Evolutionary conservation across 257 asterid genomes (phyloP).

Genomic region (Gynochthodes officinalis): DNA sequence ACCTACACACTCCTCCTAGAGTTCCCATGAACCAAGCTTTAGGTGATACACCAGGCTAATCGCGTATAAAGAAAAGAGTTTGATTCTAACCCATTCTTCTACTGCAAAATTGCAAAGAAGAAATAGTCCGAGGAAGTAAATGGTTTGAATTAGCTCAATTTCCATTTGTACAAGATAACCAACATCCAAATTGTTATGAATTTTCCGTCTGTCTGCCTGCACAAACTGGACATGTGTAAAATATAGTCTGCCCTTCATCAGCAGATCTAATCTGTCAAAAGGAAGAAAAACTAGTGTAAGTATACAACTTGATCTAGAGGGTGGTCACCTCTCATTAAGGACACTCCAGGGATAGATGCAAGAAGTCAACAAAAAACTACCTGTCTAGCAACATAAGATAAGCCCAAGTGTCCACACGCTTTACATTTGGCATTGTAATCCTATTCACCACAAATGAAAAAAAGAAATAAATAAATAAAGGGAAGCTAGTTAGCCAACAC

Average conservation of each 20-base stretch:
- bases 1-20: not conserved
- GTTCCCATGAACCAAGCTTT: not conserved
- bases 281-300: not conserved
- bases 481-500: not conserved
- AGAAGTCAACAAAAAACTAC: conserved; percentile 22
- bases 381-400: conserved; percentile 87
- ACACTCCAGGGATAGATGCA: not conserved
- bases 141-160: not conserved
- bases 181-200: conserved; percentile 34
- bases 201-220: conserved; percentile 75
- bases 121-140: not conserved
- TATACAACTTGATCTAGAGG: not conserved
- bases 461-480: no score
- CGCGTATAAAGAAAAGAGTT: not conserved
- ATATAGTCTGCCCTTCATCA: conserved; percentile 97
- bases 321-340: not conserved
- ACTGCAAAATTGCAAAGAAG: not conserved
- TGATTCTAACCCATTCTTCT: not conserved
- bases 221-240: conserved; percentile 78
- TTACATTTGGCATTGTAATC: conserved; percentile 90
- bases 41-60: not conserved
- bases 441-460: conserved; percentile 33
- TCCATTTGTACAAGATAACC: not conserved
- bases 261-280: conserved; percentile 78
- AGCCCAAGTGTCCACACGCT: conserved; percentile 78